These are phyloP conservation scores for Farysia itapuensis DNA, from an alignment of 1,284 basidiomycete genomes.

Conservation along the genomic window DNA sequence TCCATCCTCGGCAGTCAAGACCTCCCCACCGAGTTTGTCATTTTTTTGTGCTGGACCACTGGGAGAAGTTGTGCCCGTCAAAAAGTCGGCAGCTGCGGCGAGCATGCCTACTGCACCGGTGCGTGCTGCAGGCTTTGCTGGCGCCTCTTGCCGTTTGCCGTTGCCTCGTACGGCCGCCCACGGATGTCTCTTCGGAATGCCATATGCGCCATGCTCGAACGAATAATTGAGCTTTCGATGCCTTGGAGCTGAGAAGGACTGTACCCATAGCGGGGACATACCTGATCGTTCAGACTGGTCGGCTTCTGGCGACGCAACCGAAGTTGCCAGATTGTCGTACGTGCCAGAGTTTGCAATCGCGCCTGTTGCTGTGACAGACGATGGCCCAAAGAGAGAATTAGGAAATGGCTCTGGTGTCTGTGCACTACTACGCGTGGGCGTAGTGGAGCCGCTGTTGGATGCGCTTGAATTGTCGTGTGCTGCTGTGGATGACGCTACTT, in stretches of 20 bases:
- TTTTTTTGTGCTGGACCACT: slow-evolving; percentile 9
- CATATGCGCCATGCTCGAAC: slow-evolving; percentile 61
- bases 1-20: slow-evolving; percentile 13
- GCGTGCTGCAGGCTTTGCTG: slow-evolving; percentile 11
- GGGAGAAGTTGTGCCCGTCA: slow-evolving; percentile 24
- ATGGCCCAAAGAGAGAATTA: slow-evolving; percentile 8
- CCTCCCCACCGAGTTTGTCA: slow-evolving; percentile 22
- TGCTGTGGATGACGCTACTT: slow-evolving; percentile 16
- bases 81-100: slow-evolving; percentile 49
- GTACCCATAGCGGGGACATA: slow-evolving; percentile 20
- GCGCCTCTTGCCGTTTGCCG: slow-evolving; percentile 33
- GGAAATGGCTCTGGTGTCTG: slow-evolving; percentile 17
- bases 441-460: slow-evolving; percentile 24
- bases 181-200: slow-evolving; percentile 61
- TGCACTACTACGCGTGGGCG: slow-evolving; percentile 12
- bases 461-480: slow-evolving; percentile 19
- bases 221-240: slow-evolving; percentile 24
- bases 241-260: slow-evolving; percentile 16
- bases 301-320: slow-evolving; percentile 5
- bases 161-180: slow-evolving; percentile 42
- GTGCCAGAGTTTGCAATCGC: slow-evolving; percentile 3
- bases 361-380: slow-evolving; percentile 13
- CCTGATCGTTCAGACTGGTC: slow-evolving; percentile 8
- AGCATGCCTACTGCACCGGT: slow-evolving; percentile 50
- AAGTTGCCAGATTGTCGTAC: slow-evolving; percentile 9